Base-by-base conservation (phyloP, 371 early-diverging fungal species). In the Mucor saturninus region DNA sequence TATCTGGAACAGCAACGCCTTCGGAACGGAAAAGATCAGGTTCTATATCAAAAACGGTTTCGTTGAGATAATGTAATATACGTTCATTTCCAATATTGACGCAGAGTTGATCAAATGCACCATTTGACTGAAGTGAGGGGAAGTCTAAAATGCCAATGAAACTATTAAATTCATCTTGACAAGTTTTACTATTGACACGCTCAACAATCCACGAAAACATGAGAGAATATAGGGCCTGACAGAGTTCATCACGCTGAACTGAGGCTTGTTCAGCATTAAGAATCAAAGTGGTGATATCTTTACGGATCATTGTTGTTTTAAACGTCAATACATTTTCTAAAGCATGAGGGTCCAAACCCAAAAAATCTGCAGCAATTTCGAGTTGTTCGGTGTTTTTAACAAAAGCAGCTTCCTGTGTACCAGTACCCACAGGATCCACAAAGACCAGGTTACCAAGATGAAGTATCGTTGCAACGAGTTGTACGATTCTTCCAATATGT, bases 401-500 rank as follows among this genome's bases (percentile, higher is more conserved):
- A 59, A 79, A 81, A 40, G 91, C 90, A 3, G 91, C 89, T 42
- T 93, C 92, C 56, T 89, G 84, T 49, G 65, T 73, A 50, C 53
- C 55, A 10, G 81, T 72, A 11, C 81, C 72, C 9, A 75, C 74
- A 35, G 83, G 83, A 48, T 87, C 87, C 58, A 86, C 81, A 71
- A 97, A 98, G 29, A 84, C 77, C 62, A 98, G 73, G 74, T 96
- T 96, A 32, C 97, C 96, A 31, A 98, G 83, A 67, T 93, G 91
- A 46, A 98, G 76, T 59, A 98, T 93, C 10, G 95, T 91, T 2
- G 96, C 89, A 52, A 98, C 69, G 37, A 95, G 85, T 61, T 94
- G 91, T 56, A 93, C 91, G 42, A 97, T 87, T 62, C 92, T 91
- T 9, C 85, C 81, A 49, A 92, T 89, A 63, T 89, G 90, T 59